Evolutionary conservation across 441 rosid genomes (phyloP), one percentile per base, ranked within the genome.

Genomic region (Corymbia calophylla): DNA sequence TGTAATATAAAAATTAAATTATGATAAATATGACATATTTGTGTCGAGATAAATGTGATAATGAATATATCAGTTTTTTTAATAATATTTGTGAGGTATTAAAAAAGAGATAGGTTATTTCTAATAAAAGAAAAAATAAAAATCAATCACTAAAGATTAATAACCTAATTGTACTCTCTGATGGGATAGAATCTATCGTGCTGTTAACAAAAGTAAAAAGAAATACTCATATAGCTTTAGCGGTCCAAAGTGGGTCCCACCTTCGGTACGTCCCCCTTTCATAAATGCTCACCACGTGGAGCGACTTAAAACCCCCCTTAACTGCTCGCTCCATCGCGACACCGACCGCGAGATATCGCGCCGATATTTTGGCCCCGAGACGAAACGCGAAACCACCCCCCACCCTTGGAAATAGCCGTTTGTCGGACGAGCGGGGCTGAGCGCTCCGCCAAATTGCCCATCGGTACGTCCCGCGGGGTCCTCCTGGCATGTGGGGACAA

Each of bases 351-450:
- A 73, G 82, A 73, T 39, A 21, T 6, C 82, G 82, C 49, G 49
- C 51, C 77, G 82, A 73, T 8, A 73, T 73, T 39, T 39, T 39
- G 82, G 29, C 49, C 44, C 88, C 11, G 51, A 80, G 19, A 27
- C 81, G 19, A 86, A 86, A 53, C 88, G 89, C 25, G 89, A 31
- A 10, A 1, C 62, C 86, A 87, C 47, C 88, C 66, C 29, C 88
- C 89, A 49, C 86, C 73, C 81, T 5, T 8, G 6, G 87, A 87
- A 87, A 9, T 88, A 85, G 88, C 93, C 92, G 91, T 90, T 86
- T 80, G 90, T 86, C 90, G 81, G 84, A 5, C 81, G 48, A 7
- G 93, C 86, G 88, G 89, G 89, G 17, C 15, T 44, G 15, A 35
- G 60, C 16, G 27, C 60, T 16, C n/a, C 60, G 60, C 87, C 31